Evolutionary conservation across 129 eudicot genomes (phyloP).

Genomic region (Chrysanthemum lavandulifolium): DNA sequence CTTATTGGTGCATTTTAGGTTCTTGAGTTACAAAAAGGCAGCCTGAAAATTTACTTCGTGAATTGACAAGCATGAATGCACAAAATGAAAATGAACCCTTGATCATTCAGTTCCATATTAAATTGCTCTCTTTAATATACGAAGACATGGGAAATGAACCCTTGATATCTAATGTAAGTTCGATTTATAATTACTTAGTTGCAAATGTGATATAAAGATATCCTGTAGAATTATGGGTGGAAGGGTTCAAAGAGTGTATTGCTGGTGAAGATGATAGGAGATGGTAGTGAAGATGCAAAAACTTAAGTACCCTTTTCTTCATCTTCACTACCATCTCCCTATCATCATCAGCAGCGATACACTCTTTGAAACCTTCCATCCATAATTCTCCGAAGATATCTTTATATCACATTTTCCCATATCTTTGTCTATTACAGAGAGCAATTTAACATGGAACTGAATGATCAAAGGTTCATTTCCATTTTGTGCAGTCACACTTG

Average conservation of each 20-base stretch:
- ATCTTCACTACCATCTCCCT: too few relatives aligned
- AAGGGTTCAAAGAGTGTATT: conserved; percentile 36
- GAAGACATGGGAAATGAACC: conserved; percentile 40
- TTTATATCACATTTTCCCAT: conserved; percentile 12
- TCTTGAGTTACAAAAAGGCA: conserved; percentile 46
- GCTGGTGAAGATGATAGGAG: neutral
- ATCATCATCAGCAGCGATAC: neutral
- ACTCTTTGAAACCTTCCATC: conserved; percentile 38
- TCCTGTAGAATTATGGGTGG: conserved; percentile 38
- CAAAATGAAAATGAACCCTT: conserved; percentile 25
- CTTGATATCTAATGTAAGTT: neutral
- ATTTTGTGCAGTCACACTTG: conserved; percentile 22
- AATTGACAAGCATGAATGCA: conserved; percentile 29
- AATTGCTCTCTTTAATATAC: conserved; percentile 42
- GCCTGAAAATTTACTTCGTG: conserved; percentile 40
- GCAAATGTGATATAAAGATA: conserved; percentile 25
- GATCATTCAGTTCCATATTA: conserved; percentile 40
- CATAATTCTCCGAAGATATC: conserved; percentile 36
- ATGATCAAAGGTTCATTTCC: conserved; percentile 27
- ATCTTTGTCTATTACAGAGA: conserved; percentile 39
- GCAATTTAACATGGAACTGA: conserved; percentile 44
- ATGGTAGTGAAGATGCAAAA: too few relatives aligned
- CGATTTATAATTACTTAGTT: conserved; percentile 14
- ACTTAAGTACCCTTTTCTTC: too few relatives aligned
- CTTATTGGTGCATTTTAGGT: conserved; percentile 36